A percentile compares a stretch with the other conserved stretches of the same genome.
These are phyloP conservation scores for Globisporangium solare DNA, from an alignment of 352 stramenopile genomes.

Conservation along the genomic window DNA sequence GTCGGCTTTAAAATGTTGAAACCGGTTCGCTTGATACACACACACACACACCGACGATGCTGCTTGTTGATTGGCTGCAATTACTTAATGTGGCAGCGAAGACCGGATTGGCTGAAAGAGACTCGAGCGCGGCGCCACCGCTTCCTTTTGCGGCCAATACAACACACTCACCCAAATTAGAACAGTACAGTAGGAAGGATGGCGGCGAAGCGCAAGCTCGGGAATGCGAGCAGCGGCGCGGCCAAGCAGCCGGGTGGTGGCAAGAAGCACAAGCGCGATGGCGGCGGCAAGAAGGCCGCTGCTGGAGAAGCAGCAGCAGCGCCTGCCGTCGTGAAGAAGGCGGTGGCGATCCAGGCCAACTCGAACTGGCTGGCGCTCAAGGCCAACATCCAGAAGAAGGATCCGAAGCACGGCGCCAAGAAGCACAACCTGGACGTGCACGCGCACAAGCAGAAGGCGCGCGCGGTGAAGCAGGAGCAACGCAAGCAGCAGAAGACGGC, in stretches of 20 bases:
- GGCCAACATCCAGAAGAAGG: constrained; percentile 52
- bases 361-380: constrained; percentile 79
- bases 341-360: constrained; percentile 25
- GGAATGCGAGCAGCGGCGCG: constrained; percentile 1
- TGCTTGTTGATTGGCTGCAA: neutral
- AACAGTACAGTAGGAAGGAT: constrained; percentile 3
- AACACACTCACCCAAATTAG: neutral
- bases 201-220: constrained; percentile 21
- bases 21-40: too few relatives aligned
- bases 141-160: neutral
- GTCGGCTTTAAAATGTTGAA: too few relatives aligned
- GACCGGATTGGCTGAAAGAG: neutral
- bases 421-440: constrained; percentile 35
- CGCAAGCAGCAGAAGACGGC: constrained; percentile 45
- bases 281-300: constrained; percentile 27
- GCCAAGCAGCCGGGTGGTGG: constrained; percentile 15
- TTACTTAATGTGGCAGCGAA: neutral
- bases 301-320: neutral
- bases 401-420: constrained; percentile 27
- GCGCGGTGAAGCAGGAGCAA: constrained; percentile 42
- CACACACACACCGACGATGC: too few relatives aligned
- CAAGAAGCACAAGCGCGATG: constrained; percentile 22
- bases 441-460: constrained; percentile 36
- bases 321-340: constrained; percentile 6
- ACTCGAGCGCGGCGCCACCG: neutral